A percentile compares a stretch with the other conserved stretches of the same genome.
Evolutionary conservation across 768 basidiomycete genomes (phyloP).

Genomic region (Pleurotus salmoneostramineus): DNA sequence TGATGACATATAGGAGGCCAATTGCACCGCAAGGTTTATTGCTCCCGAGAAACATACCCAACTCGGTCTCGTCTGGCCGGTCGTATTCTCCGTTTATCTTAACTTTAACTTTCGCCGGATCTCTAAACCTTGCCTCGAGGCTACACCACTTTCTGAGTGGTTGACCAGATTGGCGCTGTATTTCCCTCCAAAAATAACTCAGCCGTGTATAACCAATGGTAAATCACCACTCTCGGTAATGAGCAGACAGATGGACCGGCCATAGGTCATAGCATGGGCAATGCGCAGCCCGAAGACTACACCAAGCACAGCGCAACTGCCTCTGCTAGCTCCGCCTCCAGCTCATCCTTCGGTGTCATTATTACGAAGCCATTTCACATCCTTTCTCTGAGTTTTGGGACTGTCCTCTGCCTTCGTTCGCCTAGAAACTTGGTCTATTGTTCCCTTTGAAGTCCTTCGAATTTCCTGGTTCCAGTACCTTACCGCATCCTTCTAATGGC

Average conservation of each 20-base stretch:
- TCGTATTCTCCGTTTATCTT: conserved; percentile 1
- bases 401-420: not conserved
- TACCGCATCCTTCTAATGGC: not conserved
- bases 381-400: no score
- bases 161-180: not conserved
- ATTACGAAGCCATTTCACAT: no score
- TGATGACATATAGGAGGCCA: not conserved
- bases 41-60: not conserved
- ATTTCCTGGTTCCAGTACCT: not conserved
- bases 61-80: not conserved
- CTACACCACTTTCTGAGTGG: not conserved
- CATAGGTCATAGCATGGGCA: no score
- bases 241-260: not conserved
- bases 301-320: no score
- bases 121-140: conserved; percentile 7
- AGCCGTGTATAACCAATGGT: not conserved
- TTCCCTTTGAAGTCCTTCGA: not conserved
- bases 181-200: not conserved
- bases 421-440: not conserved
- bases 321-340: no score
- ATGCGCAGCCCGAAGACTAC: no score
- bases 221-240: not conserved
- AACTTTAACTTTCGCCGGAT: not conserved
- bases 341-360: no score
- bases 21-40: not conserved